Conservation (phyloP, 2,329 filamentous ascomycete genomes). For the Botrytis galanthina region DNA sequence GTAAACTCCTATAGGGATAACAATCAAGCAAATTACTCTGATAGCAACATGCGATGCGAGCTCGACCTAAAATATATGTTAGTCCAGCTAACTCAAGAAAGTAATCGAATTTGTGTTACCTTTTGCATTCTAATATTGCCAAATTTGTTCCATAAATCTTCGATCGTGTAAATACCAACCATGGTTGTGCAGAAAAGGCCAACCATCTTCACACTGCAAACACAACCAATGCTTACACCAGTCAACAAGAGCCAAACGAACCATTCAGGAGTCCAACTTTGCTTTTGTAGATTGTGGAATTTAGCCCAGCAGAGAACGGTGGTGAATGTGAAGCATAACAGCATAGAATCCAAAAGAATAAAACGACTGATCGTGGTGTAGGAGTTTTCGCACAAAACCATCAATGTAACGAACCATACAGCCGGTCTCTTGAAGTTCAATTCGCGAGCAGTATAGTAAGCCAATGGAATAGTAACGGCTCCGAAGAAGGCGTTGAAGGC, state of each 20-base stretch:
- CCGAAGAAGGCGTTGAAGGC: constrained; percentile 96
- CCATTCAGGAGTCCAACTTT: constrained; percentile 89
- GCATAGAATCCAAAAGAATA: constrained; percentile 97
- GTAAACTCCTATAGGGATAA: constrained; percentile 88
- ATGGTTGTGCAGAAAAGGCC: constrained; percentile 93
- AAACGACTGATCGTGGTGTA: constrained; percentile 99
- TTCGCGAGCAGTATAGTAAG: constrained; percentile 92
- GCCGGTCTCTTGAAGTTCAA: constrained; percentile 81
- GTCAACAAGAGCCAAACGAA: constrained; percentile 92
- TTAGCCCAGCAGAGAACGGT: constrained; percentile 97
- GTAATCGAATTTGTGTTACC: constrained; percentile 44
- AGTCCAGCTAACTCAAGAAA: constrained; percentile 10
- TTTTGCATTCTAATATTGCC: constrained; percentile 89
- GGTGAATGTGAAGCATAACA: constrained; percentile 97
- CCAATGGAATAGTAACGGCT: constrained; percentile 85
- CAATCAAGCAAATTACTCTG: constrained; percentile 80
- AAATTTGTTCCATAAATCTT: constrained; percentile 98
- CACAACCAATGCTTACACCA: constrained; percentile 92
- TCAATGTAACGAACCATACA: constrained; percentile 92
- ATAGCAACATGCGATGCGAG: constrained; percentile 76
- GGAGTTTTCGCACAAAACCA: constrained; percentile 98
- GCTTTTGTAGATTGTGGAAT: constrained; percentile 84
- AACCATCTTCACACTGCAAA: constrained; percentile 98
- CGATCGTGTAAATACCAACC: constrained; percentile 90
- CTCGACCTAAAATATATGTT: constrained; percentile 45